Base-by-base conservation (phyloP, 2,329 filamentous ascomycete species). In the Xylaria sp. region DNA sequence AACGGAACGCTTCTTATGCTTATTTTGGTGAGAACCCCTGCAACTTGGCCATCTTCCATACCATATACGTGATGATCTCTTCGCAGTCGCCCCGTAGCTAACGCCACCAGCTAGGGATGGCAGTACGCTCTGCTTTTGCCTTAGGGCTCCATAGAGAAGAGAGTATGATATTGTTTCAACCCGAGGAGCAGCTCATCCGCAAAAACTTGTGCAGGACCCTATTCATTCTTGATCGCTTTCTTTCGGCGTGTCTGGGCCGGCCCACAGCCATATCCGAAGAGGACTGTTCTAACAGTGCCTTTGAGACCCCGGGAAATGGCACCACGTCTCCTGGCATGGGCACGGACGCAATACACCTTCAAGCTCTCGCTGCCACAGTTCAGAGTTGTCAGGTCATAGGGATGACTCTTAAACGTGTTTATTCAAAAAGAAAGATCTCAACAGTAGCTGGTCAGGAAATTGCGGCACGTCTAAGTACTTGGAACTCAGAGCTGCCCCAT, bases 141-240 rank as follows among this genome's bases (percentile, higher is more conserved):
- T 79, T 91, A 1, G 90, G 90, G 1, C 79, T 92, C 3, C 89
- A 92, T 72, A 83, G 87, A 72, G 85, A 87, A 73, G 88, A 91
- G 71, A 86, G 86, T 2, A 84, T 88, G 79, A 78, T 82, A 13
- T 83, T 89, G 18, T 90, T 89, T 74, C 78, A 78, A 8, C 74
- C 75, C 0, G 79, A 83, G 12, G 82, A 88, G 60, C 81, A 85
- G 70, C 77, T 75, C 9, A 77, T 85, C 9, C 82, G 89, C 41
- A 84, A 85, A 33, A 90, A 88, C 58, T 78, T 91, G 2, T 92
- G 89, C 90, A 85, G 86, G 65, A 89, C 88, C 12, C 78, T 92
- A 0, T 91, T 90, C 67, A 82, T 92, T 15, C 82, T 92, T 8
- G 90, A 92, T 74, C 84, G 87, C 18, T 88, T 91, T 61, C 81